A percentile compares a stretch with the other conserved stretches of the same genome.
phyloP scores from a whole-genome alignment of 768 basidiomycete genomes.

The Rhodotorula graminis region DNA sequence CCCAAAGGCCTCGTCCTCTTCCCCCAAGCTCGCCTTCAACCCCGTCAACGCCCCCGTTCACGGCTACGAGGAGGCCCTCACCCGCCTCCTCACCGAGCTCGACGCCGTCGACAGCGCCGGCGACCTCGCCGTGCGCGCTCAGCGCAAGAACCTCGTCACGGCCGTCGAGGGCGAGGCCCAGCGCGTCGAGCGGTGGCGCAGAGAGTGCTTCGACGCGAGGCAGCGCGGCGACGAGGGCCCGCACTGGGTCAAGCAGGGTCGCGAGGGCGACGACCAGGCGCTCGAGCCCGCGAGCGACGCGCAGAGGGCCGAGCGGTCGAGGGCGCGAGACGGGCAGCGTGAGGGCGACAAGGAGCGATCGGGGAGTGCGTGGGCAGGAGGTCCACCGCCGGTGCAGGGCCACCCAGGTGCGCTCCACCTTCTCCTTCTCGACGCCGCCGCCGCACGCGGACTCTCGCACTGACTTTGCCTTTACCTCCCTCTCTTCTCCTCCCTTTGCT shows the following conservation, averaged over 20 bases:
- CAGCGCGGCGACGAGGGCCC: slow-evolving; percentile 40
- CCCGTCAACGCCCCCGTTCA: slow-evolving; percentile 60
- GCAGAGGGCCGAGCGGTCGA: not conserved
- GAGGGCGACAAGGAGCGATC: too few relatives aligned
- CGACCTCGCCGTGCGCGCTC: slow-evolving; percentile 54
- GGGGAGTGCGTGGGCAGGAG: too few relatives aligned
- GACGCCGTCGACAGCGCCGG: slow-evolving; percentile 68
- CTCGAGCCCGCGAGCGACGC: not conserved
- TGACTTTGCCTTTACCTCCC: too few relatives aligned
- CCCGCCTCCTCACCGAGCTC: slow-evolving; percentile 60
- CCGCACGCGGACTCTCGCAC: too few relatives aligned
- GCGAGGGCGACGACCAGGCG: slow-evolving; percentile 45
- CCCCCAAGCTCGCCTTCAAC: slow-evolving; percentile 58
- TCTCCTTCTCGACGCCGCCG: too few relatives aligned
- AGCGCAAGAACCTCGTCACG: slow-evolving; percentile 56
- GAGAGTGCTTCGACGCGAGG: slow-evolving; percentile 30
- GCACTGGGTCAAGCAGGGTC: slow-evolving; percentile 38
- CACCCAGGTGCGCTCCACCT: too few relatives aligned
- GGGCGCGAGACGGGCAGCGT: too few relatives aligned
- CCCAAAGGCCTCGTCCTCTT: not conserved
- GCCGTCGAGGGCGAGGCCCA: slow-evolving; percentile 61
- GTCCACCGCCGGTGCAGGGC: too few relatives aligned
- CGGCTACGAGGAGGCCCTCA: slow-evolving; percentile 60
- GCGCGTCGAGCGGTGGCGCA: slow-evolving; percentile 45
- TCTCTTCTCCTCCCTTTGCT: too few relatives aligned